Conservation (phyloP, 2,329 filamentous ascomycete genomes). For the Camptophora hylomeconis region DNA sequence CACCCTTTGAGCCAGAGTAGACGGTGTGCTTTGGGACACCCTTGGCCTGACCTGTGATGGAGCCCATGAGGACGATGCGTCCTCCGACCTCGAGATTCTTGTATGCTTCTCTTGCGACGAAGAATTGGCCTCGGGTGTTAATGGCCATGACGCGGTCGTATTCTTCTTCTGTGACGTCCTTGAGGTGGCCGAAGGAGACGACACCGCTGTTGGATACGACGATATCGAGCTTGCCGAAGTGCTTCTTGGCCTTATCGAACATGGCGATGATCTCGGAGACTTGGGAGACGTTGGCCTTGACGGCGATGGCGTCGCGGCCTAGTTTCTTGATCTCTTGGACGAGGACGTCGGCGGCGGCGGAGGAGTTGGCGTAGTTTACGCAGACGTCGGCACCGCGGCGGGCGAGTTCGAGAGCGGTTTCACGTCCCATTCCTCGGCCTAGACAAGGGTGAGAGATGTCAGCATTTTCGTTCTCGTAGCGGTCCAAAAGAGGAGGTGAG, state of each 20-base stretch:
- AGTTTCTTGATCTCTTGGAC: slow-evolving; percentile 52
- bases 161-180: slow-evolving; percentile 57
- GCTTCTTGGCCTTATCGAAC: slow-evolving; percentile 48
- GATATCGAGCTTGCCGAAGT: slow-evolving; percentile 57
- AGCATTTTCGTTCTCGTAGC: no score
- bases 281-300: slow-evolving; percentile 56
- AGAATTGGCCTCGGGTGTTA: slow-evolving; percentile 61
- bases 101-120: slow-evolving; percentile 63
- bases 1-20: slow-evolving; percentile 64
- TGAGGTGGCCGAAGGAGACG: slow-evolving; percentile 54
- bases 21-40: slow-evolving; percentile 59
- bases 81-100: slow-evolving; percentile 58
- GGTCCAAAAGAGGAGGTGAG: no score
- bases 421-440: slow-evolving; percentile 30
- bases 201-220: slow-evolving; percentile 45
- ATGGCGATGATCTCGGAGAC: slow-evolving; percentile 49
- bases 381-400: slow-evolving; percentile 27
- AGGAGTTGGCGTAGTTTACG: slow-evolving; percentile 43
- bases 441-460: no score
- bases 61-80: slow-evolving; percentile 58
- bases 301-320: slow-evolving; percentile 48
- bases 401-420: slow-evolving; percentile 29
- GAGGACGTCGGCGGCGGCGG: slow-evolving; percentile 50
- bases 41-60: slow-evolving; percentile 54
- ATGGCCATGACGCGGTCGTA: slow-evolving; percentile 58